phyloP scores from a whole-genome alignment of 2,329 filamentous ascomycete species.

The Colletotrichum sojae region DNA sequence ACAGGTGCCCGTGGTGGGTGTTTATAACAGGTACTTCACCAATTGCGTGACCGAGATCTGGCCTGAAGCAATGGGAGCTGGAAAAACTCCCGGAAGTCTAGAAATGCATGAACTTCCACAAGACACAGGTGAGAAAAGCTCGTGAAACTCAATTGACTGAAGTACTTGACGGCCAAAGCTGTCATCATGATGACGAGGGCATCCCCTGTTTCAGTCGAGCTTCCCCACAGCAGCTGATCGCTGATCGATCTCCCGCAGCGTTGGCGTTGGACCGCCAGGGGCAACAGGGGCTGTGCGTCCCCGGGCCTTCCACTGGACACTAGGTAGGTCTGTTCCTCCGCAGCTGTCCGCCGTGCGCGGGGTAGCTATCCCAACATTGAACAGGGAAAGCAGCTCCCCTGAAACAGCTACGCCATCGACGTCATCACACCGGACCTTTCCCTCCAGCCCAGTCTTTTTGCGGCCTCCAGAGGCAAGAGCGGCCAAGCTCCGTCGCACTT shows the following conservation, averaged over 20 bases:
- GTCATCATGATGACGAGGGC: constrained; percentile 31
- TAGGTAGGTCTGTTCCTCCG: constrained; percentile 7
- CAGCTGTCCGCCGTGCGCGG: background rate
- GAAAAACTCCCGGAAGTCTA: too few relatives aligned
- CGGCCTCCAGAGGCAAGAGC: background rate
- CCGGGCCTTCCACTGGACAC: too few relatives aligned
- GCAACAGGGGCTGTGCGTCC: too few relatives aligned
- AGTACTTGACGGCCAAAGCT: background rate
- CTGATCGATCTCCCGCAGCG: constrained; percentile 35
- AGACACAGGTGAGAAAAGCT: too few relatives aligned
- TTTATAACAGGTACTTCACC: too few relatives aligned
- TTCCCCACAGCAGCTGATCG: constrained; percentile 28
- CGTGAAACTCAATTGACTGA: too few relatives aligned
- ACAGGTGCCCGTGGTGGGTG: too few relatives aligned
- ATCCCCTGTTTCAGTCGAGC: background rate
- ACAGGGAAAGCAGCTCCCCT: constrained; percentile 19
- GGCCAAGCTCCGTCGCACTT: background rate
- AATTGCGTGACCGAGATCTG: too few relatives aligned
- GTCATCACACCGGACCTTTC: constrained; percentile 37
- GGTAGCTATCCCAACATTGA: constrained; percentile 10
- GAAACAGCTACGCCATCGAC: constrained; percentile 22
- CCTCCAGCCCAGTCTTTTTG: constrained; percentile 19
- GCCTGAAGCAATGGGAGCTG: too few relatives aligned
- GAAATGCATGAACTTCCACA: too few relatives aligned
- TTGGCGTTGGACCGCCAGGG: too few relatives aligned